A percentile compares a stretch with the other conserved stretches of the same genome.
Evolutionary conservation across 2,329 filamentous ascomycete genomes (phyloP).

Genomic region (Chrysoporthe cubensis): DNA sequence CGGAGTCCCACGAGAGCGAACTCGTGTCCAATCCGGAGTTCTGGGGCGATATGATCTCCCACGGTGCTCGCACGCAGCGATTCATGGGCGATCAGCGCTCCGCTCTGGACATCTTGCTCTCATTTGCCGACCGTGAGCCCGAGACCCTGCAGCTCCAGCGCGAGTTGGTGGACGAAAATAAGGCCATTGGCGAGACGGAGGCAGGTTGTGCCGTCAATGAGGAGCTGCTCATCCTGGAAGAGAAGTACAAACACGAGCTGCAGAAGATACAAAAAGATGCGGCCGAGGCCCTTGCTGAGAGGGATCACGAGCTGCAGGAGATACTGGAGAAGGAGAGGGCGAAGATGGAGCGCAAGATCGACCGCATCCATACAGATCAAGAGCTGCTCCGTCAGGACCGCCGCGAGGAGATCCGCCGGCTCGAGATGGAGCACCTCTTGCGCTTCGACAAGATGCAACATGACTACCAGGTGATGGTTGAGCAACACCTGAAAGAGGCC

Average conservation of each 20-base stretch:
- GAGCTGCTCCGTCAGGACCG: constrained; percentile 11
- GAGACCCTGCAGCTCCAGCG: constrained; percentile 7
- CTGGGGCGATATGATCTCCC: constrained; percentile 13
- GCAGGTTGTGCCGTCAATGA: constrained; percentile 5
- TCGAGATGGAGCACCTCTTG: constrained; percentile 12
- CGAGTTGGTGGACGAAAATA: constrained; percentile 1
- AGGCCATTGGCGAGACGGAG: constrained; percentile 2
- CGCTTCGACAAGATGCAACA: constrained; percentile 12
- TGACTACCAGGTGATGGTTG: constrained; percentile 10
- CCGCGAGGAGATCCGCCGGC: constrained; percentile 9
- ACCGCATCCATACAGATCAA: constrained; percentile 9
- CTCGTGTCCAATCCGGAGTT: constrained; percentile 1
- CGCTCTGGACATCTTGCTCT: constrained; percentile 1
- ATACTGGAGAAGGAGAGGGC: constrained; percentile 8
- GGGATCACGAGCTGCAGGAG: constrained; percentile 6
- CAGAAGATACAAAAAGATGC: constrained; percentile 1
- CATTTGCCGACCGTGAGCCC: background rate
- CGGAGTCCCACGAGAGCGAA: constrained; percentile 8
- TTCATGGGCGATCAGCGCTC: background rate
- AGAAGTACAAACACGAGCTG: background rate
- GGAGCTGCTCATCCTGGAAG: constrained; percentile 4
- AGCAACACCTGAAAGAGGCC: background rate
- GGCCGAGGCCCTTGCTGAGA: constrained; percentile 3
- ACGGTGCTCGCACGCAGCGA: background rate
- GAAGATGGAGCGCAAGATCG: constrained; percentile 11